Base-by-base conservation (phyloP, 163 green algal genomes). In the Chlorella variabilis region DNA sequence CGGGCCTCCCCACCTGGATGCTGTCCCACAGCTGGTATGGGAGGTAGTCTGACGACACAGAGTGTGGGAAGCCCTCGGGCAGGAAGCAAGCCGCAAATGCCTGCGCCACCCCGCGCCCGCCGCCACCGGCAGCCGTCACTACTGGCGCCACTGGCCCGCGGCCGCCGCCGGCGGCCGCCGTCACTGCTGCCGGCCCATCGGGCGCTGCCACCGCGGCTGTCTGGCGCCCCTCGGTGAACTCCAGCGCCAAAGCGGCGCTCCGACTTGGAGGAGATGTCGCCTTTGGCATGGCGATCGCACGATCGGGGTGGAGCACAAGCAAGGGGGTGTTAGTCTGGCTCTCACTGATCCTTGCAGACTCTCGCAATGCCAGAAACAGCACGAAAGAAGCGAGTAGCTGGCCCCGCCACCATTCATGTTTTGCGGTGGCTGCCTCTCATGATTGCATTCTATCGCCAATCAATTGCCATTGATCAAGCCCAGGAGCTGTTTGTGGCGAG, bases 1-100 rank as follows among this genome's bases (percentile, higher is more conserved):
- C n/a, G n/a, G n/a, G n/a, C n/a, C n/a, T 54, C 45, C 45, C 15
- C 45, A 54, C 45, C 45, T 54, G 54, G 4, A 91, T 56, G 11
- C 86, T 92, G 83, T 94, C 91, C 84, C 88, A 94, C 1, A 82
- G 25, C 70, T 94, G 90, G 48, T 93, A 94, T 74, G 54, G 31
- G 5, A 84, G 41, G 33, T 92, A 92, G 61, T 92, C 88, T 18
- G 27, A 29, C 21, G 73, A 85, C 13, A 91, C 86, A 33, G 48
- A 76, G 62, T 36, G 33, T 33, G 87, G 87, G 51, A 79, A 91
- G 39, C 66, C 77, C 27, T 59, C 49, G 0, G 77, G 66, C 27
- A 83, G 66, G 36, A 83, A 83, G 36, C 54, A 54, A 4, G 20
- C 71, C 27, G 49, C 33, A 25, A n/a, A 13, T 2, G 48, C 25